Base-by-base conservation (phyloP, 2,329 filamentous ascomycete genomes). In the Aspergillus novofumigatus region DNA sequence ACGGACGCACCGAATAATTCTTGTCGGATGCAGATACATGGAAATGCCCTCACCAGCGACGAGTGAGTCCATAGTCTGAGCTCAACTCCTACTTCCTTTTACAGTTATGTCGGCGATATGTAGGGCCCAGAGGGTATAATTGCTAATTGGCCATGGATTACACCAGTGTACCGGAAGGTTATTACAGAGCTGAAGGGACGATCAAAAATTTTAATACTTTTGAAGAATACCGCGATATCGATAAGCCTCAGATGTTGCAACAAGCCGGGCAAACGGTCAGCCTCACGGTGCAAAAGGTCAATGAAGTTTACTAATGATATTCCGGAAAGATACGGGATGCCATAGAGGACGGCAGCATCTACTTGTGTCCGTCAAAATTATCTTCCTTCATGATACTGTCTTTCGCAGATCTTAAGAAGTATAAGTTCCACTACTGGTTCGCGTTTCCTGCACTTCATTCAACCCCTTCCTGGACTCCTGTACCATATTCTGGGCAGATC, bases 391-490 rank as follows among this genome's bases (percentile, higher is more conserved):
- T 90, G 26, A 86, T 95, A 57, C 85, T 97, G 49, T 96, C 91
- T 17, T 99, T 91, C 72, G 93, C 94, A 60, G 93, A 99, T 70
- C 83, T 99, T 35, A 99, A 99, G 75, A 97, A 95, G 71, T 97
- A 97, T 78, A 91, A 88, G 61, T 97, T 97, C 72, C 91, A 89
- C n/a, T 97, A 97, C 76, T 96, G 95, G 86, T 97, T 97, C 74
- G 93, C 89, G 4, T 99, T 96, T 69, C 94, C 94, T 1, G 92
- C 93, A 17, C 81, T 99, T 48, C 92, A 96, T 71, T 96, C 93
- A 3, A 88, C 93, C 54, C 91, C 91, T 1, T 80, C 83, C 28
- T 99, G 94, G 94, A 87, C 84, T 65, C 79, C 87, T 52, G 74
- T 81, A 35, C 60, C 69, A 28, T 51, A 61, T 4, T 65, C 70